phyloP scores from a whole-genome alignment of 176 grass and related monocot species.

The Calamus simplicifolius region DNA sequence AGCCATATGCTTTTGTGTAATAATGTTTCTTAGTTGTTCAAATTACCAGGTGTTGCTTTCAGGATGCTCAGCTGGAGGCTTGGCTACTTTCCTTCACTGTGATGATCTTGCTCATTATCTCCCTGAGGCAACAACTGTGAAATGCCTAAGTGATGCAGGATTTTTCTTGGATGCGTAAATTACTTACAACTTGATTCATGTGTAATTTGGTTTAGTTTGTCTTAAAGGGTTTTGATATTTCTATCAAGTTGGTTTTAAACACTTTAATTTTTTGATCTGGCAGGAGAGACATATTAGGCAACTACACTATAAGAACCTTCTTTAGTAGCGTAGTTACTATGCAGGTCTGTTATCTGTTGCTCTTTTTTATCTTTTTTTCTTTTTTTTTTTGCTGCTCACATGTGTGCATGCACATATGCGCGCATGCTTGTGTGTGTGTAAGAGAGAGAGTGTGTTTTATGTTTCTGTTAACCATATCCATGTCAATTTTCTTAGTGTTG shows the following conservation, averaged over 20 bases:
- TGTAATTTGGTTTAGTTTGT: not conserved
- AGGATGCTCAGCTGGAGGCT: conserved; percentile 75
- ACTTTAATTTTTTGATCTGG: not conserved
- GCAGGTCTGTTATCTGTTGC: conserved; percentile 25
- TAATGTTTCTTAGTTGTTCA: not conserved
- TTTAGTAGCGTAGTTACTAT: conserved; percentile 50
- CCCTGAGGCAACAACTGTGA: conserved; percentile 28
- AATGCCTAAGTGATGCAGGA: conserved; percentile 88
- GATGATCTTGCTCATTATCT: conserved; percentile 43
- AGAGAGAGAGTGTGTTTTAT: not conserved
- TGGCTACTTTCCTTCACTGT: conserved; percentile 82
- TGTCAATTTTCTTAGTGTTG: no score
- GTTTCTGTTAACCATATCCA: not conserved
- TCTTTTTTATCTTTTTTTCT: not conserved
- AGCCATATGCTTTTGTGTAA: not conserved
- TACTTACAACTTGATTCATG: not conserved
- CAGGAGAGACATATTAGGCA: conserved; percentile 61
- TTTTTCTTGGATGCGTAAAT: conserved; percentile 85
- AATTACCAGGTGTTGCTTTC: conserved; percentile 71
- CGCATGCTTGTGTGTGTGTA: no score
- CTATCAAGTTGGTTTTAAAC: conserved; percentile 1
- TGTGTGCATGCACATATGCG: no score
- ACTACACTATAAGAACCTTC: conserved; percentile 54
- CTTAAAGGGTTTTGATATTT: no score
- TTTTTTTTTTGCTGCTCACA: no score